Evolutionary conservation across 1,284 basidiomycete genomes (phyloP), one percentile per base, ranked within the genome.

Genomic region (Thecaphora thlaspeos): DNA sequence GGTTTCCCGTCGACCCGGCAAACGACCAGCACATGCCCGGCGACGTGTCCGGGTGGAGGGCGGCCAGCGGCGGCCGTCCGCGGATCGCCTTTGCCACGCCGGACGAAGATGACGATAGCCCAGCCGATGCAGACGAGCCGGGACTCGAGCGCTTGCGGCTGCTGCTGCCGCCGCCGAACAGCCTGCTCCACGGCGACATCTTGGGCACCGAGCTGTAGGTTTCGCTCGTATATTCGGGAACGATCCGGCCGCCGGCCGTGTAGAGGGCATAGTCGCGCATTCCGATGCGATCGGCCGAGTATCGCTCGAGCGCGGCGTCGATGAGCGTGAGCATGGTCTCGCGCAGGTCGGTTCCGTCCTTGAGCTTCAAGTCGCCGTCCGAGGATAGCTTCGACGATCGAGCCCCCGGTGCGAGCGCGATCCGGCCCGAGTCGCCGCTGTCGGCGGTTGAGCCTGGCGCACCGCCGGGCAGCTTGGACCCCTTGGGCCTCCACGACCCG

Each of bases 11-110:
- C 7, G 81, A 72, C 0, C 92, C 92, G 2, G 80, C 80, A 79
- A 97, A 91, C 2, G 94, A 89, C 93, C 93, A 98, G 79, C 93
- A 98, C 60, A 87, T 84, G 2, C 94, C 93, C 22, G 86, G 85
- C 48, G 87, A 83, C 22, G 82, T 82, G 60, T 91, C 89, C 52
- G 89, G 88, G 73, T 92, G 87, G 18, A 97, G 81, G 1, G 90
- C 91, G 0, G 85, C 88, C 41, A 90, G 85, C 0, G 94, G 91
- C 1, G 89, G 84, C 11, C 86, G 84, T 17, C 90, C 92, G 43
- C 86, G 81, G 23, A 52, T 37, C 15, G 4, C 86, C 84, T 41
- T 23, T 51, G 82, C 82, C 86, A 85, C 14, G 85, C 85, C 64
- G 88, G 62, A 55, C 83, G 79, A 18, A 84, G 50, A 30, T 18